These are phyloP conservation scores for Mycena olivaceomarginata DNA, from an alignment of 768 basidiomycete species.

Conservation along the genomic window DNA sequence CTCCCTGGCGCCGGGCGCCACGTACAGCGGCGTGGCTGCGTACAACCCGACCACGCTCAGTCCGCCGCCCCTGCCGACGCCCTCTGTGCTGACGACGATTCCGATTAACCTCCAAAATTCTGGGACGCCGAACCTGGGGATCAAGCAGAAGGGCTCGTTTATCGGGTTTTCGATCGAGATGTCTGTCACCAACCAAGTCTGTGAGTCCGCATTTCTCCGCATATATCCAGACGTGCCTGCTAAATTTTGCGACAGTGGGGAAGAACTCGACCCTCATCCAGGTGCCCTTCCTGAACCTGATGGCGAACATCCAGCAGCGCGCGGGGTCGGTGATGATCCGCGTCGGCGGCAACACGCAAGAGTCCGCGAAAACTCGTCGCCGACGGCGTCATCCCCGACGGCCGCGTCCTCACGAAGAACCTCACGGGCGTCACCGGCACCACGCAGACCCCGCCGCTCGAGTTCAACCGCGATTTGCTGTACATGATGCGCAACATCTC, in stretches of 20 bases:
- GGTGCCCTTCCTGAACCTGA: constrained; percentile 86
- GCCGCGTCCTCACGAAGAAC: constrained; percentile 52
- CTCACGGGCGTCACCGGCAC: constrained; percentile 15
- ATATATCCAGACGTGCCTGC: neutral
- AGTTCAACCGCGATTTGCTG: constrained; percentile 70
- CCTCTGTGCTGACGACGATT: constrained; percentile 66
- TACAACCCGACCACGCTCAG: constrained; percentile 71
- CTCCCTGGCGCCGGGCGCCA: neutral
- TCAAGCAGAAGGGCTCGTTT: constrained; percentile 61
- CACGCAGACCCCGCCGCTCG: constrained; percentile 70
- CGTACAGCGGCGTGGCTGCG: constrained; percentile 71
- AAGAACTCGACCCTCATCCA: constrained; percentile 51
- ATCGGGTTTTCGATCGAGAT: constrained; percentile 80
- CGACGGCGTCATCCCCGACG: constrained; percentile 63
- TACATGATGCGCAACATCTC: constrained; percentile 69
- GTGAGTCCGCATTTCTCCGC: constrained; percentile 57
- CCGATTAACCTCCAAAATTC: constrained; percentile 63
- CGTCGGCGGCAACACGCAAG: too few species aligned
- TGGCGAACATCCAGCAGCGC: constrained; percentile 82
- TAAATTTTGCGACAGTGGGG: constrained; percentile 59
- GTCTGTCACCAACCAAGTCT: constrained; percentile 74
- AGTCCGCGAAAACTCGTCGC: constrained; percentile 58
- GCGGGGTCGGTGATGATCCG: constrained; percentile 75
- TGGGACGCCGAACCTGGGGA: constrained; percentile 58
- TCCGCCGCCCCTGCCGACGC: constrained; percentile 71